Evolutionary conservation across 225 moss, liverwort and hornwort genomes (phyloP), one percentile per base, ranked within the genome.

Genomic region (Marchantia polymorpha): DNA sequence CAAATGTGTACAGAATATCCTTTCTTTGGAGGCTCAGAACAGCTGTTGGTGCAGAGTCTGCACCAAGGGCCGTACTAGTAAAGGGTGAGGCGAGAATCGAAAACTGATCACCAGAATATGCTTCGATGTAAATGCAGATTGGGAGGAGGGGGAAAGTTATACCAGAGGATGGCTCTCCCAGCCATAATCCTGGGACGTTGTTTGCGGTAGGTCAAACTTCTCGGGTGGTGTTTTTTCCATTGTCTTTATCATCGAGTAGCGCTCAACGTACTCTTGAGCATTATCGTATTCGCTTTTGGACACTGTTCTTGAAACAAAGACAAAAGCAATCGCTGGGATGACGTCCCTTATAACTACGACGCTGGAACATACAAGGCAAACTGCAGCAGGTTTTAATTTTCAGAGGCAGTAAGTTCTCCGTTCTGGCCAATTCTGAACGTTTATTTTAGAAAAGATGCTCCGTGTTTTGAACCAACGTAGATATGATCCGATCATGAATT

Each of bases 161-260:
- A 95, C 95, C 85, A 95, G 83, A 46, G 93, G 90, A 11, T 86
- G 89, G 76, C 79, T 81, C 52, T 73, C 87, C 95, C 95, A 96
- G 13, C 95, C 93, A 69, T 91, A 90, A 0, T 93, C 95, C 17
- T 96, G 90, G 11, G 91, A 89, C 22, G 89, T 80, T 15, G 92
- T 96, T 48, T 89, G 56, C 0, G 93, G 95, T 0, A 92, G 19
- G 17, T 96, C 77, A 27, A 91, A 96, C 77, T 93, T 96, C 17
- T 96, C 87, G 0, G 86, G 82, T 39, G 95, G 95, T 26, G 88
- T 0, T 25, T 82, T 86, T 25, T 91, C 85, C 83, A 90, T 81
- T 27, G 88, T 52, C 73, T 93, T 96, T 55, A 93, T 88, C 5
- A 92, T 93, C 0, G 93, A 92, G 9, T 87, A 91, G 20, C 83